phyloP scores from a whole-genome alignment of 805 yeast species.

The Sporopachydermia lactativora region DNA sequence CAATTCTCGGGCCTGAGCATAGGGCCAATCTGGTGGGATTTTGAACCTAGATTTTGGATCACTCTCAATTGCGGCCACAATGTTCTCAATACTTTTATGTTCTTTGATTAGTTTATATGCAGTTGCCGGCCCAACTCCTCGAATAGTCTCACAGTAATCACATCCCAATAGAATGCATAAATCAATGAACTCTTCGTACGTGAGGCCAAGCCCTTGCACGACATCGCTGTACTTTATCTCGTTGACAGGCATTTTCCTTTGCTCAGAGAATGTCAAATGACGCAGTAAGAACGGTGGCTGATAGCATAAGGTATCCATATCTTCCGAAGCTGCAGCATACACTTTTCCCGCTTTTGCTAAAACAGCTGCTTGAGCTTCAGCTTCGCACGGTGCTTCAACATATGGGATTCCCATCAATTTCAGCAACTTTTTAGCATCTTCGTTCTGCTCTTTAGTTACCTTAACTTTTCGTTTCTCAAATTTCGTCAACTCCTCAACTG shows the following conservation, averaged over 20 bases:
- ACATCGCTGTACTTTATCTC: conserved; percentile 61
- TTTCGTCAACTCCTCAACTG: conserved; percentile 59
- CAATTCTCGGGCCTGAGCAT: conserved; percentile 69
- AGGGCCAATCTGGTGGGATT: conserved; percentile 94
- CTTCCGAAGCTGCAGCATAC: conserved; percentile 95
- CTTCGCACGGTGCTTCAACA: conserved; percentile 93
- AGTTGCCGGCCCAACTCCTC: conserved; percentile 93
- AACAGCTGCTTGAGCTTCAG: conserved; percentile 97
- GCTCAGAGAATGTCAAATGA: conserved; percentile 88
- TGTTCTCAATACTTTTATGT: conserved; percentile 66
- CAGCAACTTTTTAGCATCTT: conserved; percentile 75
- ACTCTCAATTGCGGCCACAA: conserved; percentile 45
- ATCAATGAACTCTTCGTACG: conserved; percentile 65
- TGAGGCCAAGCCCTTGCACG: conserved; percentile 65
- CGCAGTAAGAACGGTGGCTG: conserved; percentile 72
- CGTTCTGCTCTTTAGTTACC: conserved; percentile 84
- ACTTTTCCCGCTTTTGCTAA: conserved; percentile 83
- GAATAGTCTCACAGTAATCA: conserved; percentile 91
- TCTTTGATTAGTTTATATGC: conserved; percentile 82
- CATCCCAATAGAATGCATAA: conserved; percentile 90
- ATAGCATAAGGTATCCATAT: conserved; percentile 96
- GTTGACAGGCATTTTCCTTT: conserved; percentile 82
- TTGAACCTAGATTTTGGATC: conserved; percentile 48
- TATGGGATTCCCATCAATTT: conserved; percentile 91
- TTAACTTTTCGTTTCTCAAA: conserved; percentile 80